A percentile compares a stretch with the other conserved stretches of the same genome.
Evolutionary conservation across 768 basidiomycete species (phyloP).

Genomic region (Sporobolomyces roseus): DNA sequence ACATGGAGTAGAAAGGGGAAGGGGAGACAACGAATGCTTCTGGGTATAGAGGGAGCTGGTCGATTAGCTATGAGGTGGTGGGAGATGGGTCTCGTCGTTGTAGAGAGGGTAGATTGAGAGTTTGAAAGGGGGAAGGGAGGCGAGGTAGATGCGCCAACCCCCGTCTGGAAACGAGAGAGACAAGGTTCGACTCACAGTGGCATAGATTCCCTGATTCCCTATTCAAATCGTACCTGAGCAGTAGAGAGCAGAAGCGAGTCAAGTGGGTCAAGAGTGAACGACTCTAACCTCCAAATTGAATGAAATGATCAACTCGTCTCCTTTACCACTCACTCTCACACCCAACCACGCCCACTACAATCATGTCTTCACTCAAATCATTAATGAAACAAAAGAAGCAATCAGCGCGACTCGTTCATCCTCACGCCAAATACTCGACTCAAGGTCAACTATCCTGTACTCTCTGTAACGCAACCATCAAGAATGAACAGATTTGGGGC

Average conservation of each 20-base stretch:
- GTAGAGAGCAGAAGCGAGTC: too few relatives aligned
- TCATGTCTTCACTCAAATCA: constrained; percentile 26
- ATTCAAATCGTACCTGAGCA: background rate
- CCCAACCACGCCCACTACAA: background rate
- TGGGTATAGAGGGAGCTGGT: too few relatives aligned
- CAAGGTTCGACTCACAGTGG: constrained; percentile 4
- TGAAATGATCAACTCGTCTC: too few relatives aligned
- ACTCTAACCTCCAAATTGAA: too few relatives aligned
- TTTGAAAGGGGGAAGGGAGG: too few relatives aligned
- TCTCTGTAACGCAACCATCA: constrained; percentile 27
- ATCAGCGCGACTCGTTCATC: constrained; percentile 2
- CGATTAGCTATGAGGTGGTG: too few relatives aligned
- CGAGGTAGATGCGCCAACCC: too few relatives aligned
- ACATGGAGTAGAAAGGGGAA: background rate
- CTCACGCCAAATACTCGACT: constrained; percentile 24
- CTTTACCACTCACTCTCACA: background rate
- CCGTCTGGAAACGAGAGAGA: background rate
- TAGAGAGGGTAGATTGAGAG: background rate
- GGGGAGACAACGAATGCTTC: background rate
- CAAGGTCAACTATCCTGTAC: constrained; percentile 20
- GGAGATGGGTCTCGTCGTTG: background rate
- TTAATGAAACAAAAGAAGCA: constrained; percentile 29
- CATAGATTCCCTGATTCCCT: background rate
- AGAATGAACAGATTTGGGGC: constrained; percentile 23
- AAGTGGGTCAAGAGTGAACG: too few relatives aligned